Conservation (phyloP, 2,329 filamentous ascomycete genomes). For the Pseudogymnoascus sp. region DNA sequence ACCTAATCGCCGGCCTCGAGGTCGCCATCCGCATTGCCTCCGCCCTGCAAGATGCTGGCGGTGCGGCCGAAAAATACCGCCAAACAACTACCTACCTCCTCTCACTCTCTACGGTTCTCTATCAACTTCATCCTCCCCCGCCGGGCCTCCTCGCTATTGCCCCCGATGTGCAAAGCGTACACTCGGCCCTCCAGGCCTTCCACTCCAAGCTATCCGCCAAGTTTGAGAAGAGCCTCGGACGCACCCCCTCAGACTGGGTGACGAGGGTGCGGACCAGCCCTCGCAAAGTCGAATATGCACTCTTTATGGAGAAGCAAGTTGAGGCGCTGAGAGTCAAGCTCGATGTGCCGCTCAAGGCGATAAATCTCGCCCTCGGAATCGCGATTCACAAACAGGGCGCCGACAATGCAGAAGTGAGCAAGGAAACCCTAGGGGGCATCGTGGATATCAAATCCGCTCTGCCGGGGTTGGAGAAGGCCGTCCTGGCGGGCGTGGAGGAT, state of each 20-base stretch:
- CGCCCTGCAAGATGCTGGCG: not conserved
- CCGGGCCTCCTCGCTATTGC: not conserved
- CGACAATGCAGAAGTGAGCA: not conserved
- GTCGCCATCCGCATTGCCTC: not conserved
- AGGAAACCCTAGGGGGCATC: not conserved
- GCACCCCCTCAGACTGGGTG: not conserved
- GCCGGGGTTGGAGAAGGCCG: not conserved
- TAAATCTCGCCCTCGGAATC: not conserved
- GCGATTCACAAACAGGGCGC: not conserved
- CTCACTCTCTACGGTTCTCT: not conserved
- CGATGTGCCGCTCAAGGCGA: not conserved
- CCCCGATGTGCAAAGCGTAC: not conserved
- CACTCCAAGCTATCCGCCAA: not conserved
- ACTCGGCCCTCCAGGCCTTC: not conserved
- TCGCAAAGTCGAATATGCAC: not conserved
- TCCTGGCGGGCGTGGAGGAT: not conserved
- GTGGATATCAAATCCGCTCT: not conserved
- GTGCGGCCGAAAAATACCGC: not conserved
- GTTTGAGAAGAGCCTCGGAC: not conserved
- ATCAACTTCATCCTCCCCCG: not conserved
- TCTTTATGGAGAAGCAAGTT: conserved; percentile 4
- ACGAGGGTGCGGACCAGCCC: not conserved
- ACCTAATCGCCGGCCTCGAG: conserved; percentile 1
- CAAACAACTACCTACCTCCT: conserved; percentile 2
- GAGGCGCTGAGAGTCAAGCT: not conserved